Conservation (phyloP, 768 basidiomycete genomes). For the Mycena metata region DNA sequence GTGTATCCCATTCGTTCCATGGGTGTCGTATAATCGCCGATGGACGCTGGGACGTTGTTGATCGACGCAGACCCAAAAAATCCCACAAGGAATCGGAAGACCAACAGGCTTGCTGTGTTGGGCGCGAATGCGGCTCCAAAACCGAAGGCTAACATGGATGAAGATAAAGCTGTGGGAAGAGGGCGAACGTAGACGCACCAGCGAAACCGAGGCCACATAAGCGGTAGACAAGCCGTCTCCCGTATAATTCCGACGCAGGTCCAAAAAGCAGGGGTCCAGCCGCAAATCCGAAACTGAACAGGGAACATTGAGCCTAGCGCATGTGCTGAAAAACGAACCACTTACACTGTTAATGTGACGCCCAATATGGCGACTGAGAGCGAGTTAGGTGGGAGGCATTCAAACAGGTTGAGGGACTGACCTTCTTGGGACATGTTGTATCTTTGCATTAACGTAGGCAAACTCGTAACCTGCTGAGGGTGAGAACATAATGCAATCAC, state of each 20-base stretch:
- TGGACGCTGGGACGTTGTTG: slow-evolving; percentile 30
- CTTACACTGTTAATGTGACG: slow-evolving; percentile 26
- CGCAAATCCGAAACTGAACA: slow-evolving; percentile 32
- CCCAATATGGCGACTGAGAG: slow-evolving; percentile 27
- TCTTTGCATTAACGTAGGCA: slow-evolving; percentile 27
- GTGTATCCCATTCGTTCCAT: slow-evolving; percentile 7
- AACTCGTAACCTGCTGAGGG: slow-evolving; percentile 25
- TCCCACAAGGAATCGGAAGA: slow-evolving; percentile 33
- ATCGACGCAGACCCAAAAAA: slow-evolving; percentile 30
- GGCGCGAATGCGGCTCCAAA: slow-evolving; percentile 28
- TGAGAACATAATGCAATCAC: background rate
- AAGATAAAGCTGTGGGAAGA: background rate
- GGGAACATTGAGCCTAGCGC: background rate
- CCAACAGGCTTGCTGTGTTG: slow-evolving; percentile 21
- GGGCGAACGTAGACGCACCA: slow-evolving; percentile 22
- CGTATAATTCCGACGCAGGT: slow-evolving; percentile 44
- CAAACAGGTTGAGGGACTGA: background rate
- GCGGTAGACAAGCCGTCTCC: slow-evolving; percentile 32
- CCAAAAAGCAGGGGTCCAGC: slow-evolving; percentile 40
- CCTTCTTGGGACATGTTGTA: slow-evolving; percentile 31
- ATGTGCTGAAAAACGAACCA: background rate
- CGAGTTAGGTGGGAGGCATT: background rate
- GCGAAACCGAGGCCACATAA: slow-evolving; percentile 20
- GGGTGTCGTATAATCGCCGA: slow-evolving; percentile 29
- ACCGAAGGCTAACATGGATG: slow-evolving; percentile 29